phyloP scores from a whole-genome alignment of 2,329 filamentous ascomycete species.

The Phialocephala sp. region DNA sequence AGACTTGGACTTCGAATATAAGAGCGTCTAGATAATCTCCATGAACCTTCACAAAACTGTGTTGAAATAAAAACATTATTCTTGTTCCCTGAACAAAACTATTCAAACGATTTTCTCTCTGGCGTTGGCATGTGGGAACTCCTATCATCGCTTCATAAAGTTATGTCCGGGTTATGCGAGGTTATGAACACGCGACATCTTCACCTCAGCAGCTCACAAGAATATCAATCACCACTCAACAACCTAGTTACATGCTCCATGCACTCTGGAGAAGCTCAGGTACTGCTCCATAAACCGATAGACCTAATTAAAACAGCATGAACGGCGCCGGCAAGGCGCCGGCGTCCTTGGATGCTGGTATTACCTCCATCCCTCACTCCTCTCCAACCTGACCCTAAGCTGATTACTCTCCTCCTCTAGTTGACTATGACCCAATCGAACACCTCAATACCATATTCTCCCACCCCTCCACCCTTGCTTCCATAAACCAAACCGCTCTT shows the following conservation, averaged over 20 bases:
- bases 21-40: background rate
- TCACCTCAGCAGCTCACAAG: conserved; percentile 4
- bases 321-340: conserved; percentile 38
- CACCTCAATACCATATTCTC: conserved; percentile 95
- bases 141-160: conserved; percentile 20
- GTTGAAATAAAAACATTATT: background rate
- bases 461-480: conserved; percentile 82
- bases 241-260: background rate
- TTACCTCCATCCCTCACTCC: conserved; percentile 19
- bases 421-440: conserved; percentile 89
- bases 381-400: conserved; percentile 18
- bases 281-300: background rate
- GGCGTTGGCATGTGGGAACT: background rate
- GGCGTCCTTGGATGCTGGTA: conserved; percentile 44
- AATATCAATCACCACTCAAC: conserved; percentile 6
- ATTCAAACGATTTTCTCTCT: background rate
- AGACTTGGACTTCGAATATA: background rate
- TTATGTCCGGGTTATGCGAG: conserved; percentile 29
- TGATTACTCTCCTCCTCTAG: conserved; percentile 47
- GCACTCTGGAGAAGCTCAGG: background rate
- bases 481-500: conserved; percentile 75
- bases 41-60: no score
- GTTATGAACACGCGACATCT: conserved; percentile 24
- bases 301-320: conserved; percentile 34
- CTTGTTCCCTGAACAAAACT: background rate